phyloP scores from a whole-genome alignment of 805 yeast species.

The Geotrichum ghanense region DNA sequence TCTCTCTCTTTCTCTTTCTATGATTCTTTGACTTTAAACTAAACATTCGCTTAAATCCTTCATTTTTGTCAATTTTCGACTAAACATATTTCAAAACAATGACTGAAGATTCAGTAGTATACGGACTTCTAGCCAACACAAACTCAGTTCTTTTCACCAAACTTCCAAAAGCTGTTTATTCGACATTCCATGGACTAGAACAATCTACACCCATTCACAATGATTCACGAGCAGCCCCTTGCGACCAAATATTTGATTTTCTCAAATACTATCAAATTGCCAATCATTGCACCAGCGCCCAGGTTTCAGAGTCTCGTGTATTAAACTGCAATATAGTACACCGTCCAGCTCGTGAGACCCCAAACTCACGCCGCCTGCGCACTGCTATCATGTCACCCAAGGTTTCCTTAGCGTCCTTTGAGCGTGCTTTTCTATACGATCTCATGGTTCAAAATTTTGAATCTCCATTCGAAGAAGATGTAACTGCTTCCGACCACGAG shows the following conservation, averaged over 20 bases:
- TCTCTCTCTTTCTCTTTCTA: too few relatives aligned
- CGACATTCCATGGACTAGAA: not conserved
- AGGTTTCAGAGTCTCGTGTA: not conserved
- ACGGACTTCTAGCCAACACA: not conserved
- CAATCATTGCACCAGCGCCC: not conserved
- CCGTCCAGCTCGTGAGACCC: not conserved
- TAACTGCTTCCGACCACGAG: not conserved
- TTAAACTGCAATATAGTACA: not conserved
- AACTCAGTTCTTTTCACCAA: not conserved
- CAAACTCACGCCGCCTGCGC: not conserved
- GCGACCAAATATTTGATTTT: not conserved
- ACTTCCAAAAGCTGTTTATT: not conserved
- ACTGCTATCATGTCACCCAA: not conserved
- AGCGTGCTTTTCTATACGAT: not conserved
- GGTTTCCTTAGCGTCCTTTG: not conserved
- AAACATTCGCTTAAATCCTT: too few relatives aligned
- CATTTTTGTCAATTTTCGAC: too few relatives aligned
- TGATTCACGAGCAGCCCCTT: not conserved
- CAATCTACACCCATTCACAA: not conserved
- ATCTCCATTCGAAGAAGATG: not conserved
- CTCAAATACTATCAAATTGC: not conserved
- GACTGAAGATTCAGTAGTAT: slow-evolving; percentile 1
- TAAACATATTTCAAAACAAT: not conserved
- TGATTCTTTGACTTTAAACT: too few relatives aligned
- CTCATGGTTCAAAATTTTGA: not conserved